These are phyloP conservation scores for Aspergillus nomiae DNA, from an alignment of 2,329 filamentous ascomycete species.

Conservation along the genomic window DNA sequence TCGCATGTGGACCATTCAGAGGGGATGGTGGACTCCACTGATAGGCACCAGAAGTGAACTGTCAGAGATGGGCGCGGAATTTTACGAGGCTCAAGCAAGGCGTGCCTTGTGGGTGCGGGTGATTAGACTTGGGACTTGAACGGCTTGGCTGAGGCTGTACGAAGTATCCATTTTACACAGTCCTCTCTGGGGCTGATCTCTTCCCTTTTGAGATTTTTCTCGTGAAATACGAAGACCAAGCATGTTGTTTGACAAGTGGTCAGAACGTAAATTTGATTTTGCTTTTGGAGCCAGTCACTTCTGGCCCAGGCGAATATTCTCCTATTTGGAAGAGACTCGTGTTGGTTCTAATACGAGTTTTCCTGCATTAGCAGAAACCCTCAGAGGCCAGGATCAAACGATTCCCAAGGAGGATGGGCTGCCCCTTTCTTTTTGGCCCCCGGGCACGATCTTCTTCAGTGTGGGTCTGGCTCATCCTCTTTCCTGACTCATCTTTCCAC, in stretches of 20 bases:
- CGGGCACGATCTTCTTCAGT: background rate
- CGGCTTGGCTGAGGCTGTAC: background rate
- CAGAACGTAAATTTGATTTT: background rate
- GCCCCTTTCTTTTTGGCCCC: background rate
- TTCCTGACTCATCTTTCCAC: background rate
- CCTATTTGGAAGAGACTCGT: background rate
- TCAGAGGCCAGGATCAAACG: background rate
- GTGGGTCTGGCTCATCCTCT: background rate
- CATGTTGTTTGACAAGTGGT: background rate
- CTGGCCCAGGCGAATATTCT: background rate
- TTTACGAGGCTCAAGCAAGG: slow-evolving; percentile 6
- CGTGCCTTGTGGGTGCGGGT: slow-evolving; percentile 11
- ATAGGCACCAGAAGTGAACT: background rate
- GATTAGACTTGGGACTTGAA: background rate
- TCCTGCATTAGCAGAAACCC: background rate
- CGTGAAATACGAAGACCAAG: background rate
- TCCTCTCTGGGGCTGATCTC: background rate
- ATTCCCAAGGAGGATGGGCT: background rate
- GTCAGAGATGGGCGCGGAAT: background rate
- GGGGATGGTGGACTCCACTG: background rate
- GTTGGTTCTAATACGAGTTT: background rate
- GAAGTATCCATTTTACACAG: background rate
- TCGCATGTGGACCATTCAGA: background rate
- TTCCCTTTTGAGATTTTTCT: background rate
- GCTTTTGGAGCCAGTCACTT: background rate